Conservation (phyloP, 2,329 filamentous ascomycete genomes). For the Alternaria atra region DNA sequence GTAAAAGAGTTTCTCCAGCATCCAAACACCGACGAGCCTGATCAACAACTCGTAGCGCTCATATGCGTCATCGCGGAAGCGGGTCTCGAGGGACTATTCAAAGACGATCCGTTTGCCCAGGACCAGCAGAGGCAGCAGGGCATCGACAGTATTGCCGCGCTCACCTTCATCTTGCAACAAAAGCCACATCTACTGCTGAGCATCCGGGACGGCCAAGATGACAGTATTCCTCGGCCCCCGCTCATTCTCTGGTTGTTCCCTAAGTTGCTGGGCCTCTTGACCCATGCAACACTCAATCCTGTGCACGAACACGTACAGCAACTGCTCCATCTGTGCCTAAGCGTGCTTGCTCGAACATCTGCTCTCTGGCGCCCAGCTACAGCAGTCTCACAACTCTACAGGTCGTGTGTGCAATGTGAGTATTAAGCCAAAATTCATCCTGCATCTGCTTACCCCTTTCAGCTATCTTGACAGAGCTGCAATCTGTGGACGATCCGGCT, state of each 20-base stretch:
- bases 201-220: conserved; percentile 40
- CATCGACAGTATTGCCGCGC: conserved; percentile 77
- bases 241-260: conserved; percentile 65
- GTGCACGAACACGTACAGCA: conserved; percentile 51
- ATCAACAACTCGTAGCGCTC: conserved; percentile 80
- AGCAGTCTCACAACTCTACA: conserved; percentile 48
- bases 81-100: conserved; percentile 73
- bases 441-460: conserved; percentile 7
- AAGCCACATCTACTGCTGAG: conserved; percentile 72
- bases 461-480: conserved; percentile 59
- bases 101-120: conserved; percentile 74
- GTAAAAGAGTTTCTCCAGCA: conserved; percentile 68
- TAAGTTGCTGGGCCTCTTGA: conserved; percentile 60
- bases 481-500: conserved; percentile 38
- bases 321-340: conserved; percentile 51
- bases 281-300: conserved; percentile 51
- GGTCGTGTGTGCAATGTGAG: conserved; percentile 54
- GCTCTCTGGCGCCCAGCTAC: conserved; percentile 49
- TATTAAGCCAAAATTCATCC: neutral
- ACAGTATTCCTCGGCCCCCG: conserved; percentile 50
- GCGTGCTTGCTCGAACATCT: conserved; percentile 46
- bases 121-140: conserved; percentile 67
- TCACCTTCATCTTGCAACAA: conserved; percentile 77
- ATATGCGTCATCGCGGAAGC: conserved; percentile 85
- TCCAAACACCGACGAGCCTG: conserved; percentile 65